Percentiles rank a stretch among this genome's conserved stretches.
Evolutionary conservation across 2,329 filamentous ascomycete genomes (phyloP).

Genomic region (Aspergillus uvarum): DNA sequence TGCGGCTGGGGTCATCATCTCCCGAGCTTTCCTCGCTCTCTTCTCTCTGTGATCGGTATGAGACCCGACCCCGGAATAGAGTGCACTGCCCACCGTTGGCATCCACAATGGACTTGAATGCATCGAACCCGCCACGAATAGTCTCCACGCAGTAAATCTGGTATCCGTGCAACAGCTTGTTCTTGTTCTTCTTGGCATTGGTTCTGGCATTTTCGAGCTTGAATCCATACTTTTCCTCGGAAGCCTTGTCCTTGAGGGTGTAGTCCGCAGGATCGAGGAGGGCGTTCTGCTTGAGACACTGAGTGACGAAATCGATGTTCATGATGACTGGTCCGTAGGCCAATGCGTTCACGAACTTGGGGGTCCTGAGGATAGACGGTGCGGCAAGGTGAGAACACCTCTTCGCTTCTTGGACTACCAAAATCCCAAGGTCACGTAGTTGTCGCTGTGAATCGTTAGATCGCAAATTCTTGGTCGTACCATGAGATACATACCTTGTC

Average conservation of each 20-base stretch:
- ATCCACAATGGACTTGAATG: constrained; percentile 80
- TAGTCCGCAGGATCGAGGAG: constrained; percentile 66
- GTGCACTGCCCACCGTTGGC: constrained; percentile 84
- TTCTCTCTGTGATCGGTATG: constrained; percentile 61
- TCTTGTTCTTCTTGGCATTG: constrained; percentile 73
- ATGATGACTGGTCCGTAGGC: constrained; percentile 78
- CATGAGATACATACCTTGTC: constrained; percentile 65
- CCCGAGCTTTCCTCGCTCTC: constrained; percentile 51
- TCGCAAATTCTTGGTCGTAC: neutral
- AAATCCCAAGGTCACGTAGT: constrained; percentile 79
- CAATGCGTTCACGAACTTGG: constrained; percentile 88
- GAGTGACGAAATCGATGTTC: constrained; percentile 74
- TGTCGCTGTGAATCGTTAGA: constrained; percentile 58
- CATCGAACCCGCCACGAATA: constrained; percentile 77
- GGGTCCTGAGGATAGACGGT: constrained; percentile 80
- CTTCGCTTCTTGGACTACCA: constrained; percentile 71
- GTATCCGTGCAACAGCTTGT: constrained; percentile 71
- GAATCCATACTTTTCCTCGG: constrained; percentile 70
- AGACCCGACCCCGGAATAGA: constrained; percentile 72
- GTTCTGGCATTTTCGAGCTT: constrained; percentile 66
- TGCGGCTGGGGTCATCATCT: constrained; percentile 60
- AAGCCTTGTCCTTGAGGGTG: constrained; percentile 67
- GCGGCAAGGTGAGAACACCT: constrained; percentile 84
- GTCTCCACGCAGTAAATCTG: constrained; percentile 81
- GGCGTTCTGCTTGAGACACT: constrained; percentile 68